Conservation (phyloP, 306 rosid species). For the Rubus idaeus region DNA sequence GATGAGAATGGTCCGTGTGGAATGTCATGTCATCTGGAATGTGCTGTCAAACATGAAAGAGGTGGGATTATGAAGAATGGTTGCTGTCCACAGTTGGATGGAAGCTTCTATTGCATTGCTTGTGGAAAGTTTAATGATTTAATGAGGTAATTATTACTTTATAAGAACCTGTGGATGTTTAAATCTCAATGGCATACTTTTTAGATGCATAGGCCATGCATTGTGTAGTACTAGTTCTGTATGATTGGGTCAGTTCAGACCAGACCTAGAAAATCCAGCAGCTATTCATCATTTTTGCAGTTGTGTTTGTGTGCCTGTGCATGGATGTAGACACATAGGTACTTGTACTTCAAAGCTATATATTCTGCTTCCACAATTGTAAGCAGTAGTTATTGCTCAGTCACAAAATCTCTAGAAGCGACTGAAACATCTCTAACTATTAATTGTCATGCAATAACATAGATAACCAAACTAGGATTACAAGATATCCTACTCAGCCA, state of each 20-base stretch:
- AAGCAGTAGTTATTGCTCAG: neutral
- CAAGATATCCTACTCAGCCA: neutral
- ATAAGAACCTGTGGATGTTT: neutral
- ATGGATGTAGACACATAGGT: neutral
- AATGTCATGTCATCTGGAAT: conserved; percentile 90
- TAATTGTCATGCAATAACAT: neutral
- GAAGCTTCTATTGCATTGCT: conserved; percentile 70
- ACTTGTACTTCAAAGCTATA: neutral
- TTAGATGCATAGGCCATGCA: neutral
- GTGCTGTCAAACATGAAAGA: conserved; percentile 70
- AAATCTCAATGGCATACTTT: neutral
- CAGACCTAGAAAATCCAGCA: neutral
- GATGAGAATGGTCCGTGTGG: conserved; percentile 66
- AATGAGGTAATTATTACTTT: conserved; percentile 62
- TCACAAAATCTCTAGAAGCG: neutral
- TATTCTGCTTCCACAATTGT: neutral
- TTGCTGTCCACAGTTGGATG: conserved; percentile 54
- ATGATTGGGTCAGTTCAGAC: neutral
- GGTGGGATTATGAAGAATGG: conserved; percentile 61
- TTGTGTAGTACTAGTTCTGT: neutral
- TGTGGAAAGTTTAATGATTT: conserved; percentile 75
- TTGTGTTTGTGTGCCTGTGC: neutral
- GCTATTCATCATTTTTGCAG: neutral
- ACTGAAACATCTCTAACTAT: neutral
- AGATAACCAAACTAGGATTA: neutral